Conservation (phyloP, 116 monocot species). For the Zostera marina region DNA sequence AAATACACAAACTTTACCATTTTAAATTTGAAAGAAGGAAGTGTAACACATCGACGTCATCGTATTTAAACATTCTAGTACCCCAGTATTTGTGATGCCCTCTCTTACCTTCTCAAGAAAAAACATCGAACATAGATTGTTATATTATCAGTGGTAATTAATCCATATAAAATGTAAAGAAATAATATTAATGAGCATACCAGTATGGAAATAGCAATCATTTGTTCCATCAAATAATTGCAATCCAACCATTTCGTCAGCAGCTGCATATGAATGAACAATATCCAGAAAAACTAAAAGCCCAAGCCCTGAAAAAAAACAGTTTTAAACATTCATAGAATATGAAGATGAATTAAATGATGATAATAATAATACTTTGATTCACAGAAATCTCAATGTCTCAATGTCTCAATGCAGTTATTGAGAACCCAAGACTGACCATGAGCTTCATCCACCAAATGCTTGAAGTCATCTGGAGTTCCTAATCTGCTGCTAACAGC, state of each 20-base stretch:
- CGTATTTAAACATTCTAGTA: conserved; percentile 90
- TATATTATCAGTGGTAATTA: not conserved
- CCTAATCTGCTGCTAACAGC: conserved; percentile 99
- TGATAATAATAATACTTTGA: not conserved
- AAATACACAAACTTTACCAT: conserved; percentile 31
- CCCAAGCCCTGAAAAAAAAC: conserved; percentile 48
- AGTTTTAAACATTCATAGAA: not conserved
- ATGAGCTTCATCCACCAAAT: conserved; percentile 92
- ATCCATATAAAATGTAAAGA: not conserved
- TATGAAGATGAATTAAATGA: too few species aligned
- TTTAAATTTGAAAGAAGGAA: conserved; percentile 96
- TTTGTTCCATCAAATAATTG: conserved; percentile 77
- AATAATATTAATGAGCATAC: conserved; percentile 16
- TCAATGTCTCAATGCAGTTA: not conserved
- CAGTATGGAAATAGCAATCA: conserved; percentile 89
- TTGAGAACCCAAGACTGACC: conserved; percentile 18
- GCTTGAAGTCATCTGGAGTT: conserved; percentile 95
- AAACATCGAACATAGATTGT: not conserved
- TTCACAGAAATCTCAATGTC: not conserved
- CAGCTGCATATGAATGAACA: conserved; percentile 95
- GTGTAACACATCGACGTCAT: conserved; percentile 84
- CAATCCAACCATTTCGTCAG: conserved; percentile 7
- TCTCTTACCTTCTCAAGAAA: conserved; percentile 61
- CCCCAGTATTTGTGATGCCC: conserved; percentile 98
- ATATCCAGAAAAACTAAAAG: conserved; percentile 82